phyloP scores from a whole-genome alignment of 1,284 basidiomycete genomes.

The Caloboletus firmus region DNA sequence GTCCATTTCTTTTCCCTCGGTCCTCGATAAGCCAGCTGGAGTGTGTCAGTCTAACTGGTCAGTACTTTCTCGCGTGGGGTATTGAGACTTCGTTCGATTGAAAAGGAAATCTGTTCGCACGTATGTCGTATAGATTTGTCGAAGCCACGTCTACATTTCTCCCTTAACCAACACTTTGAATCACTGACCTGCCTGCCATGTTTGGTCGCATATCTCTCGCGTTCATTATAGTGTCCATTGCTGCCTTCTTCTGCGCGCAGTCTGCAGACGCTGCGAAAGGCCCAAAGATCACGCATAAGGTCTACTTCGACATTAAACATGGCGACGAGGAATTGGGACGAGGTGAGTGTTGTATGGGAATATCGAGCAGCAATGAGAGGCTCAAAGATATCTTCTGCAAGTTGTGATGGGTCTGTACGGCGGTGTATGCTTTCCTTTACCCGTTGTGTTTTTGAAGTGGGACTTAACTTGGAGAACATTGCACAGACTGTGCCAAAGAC shows the following conservation, averaged over 20 bases:
- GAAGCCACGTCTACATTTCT: constrained; percentile 29
- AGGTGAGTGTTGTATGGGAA: constrained; percentile 48
- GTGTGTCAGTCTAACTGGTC: not conserved
- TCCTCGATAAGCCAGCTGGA: not conserved
- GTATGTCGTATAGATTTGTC: not conserved
- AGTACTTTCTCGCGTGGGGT: not conserved
- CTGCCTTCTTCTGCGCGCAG: constrained; percentile 67
- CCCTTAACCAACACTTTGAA: not conserved
- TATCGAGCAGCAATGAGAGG: constrained; percentile 1
- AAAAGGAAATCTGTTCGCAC: constrained; percentile 33
- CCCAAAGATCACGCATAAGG: constrained; percentile 86
- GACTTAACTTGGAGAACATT: constrained; percentile 15
- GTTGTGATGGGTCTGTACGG: constrained; percentile 87
- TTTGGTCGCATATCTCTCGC: constrained; percentile 61
- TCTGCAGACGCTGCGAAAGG: constrained; percentile 74
- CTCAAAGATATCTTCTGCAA: constrained; percentile 30
- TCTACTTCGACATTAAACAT: constrained; percentile 93
- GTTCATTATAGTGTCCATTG: constrained; percentile 62
- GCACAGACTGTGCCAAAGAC: constrained; percentile 91
- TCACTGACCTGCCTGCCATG: constrained; percentile 37
- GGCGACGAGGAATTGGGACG: constrained; percentile 82
- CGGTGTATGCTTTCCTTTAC: constrained; percentile 44
- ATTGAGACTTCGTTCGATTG: not conserved
- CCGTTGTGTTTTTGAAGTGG: not conserved
- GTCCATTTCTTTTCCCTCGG: constrained; percentile 49